A percentile compares a stretch with the other conserved stretches of the same genome.
Evolutionary conservation across 1,284 basidiomycete genomes (phyloP).

Genomic region (Stereum hirsutum): DNA sequence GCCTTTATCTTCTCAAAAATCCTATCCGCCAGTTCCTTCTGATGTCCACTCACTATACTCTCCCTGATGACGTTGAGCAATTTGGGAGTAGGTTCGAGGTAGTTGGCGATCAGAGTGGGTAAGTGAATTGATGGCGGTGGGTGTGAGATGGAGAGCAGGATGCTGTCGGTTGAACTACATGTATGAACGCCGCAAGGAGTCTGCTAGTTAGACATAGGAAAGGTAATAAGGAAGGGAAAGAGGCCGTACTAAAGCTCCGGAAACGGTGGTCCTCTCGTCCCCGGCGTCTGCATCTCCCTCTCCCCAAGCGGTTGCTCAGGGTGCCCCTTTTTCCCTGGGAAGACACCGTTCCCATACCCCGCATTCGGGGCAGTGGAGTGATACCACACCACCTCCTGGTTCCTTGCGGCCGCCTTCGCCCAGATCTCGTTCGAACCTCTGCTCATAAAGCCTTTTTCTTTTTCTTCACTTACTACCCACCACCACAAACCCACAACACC

Average conservation of each 20-base stretch:
- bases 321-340: constrained; percentile 4
- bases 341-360: neutral
- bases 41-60: constrained; percentile 18
- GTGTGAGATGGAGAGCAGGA: constrained; percentile 17
- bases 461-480: too few relatives aligned
- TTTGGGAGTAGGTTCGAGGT: constrained; percentile 20
- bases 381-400: constrained; percentile 4
- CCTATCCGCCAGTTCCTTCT: constrained; percentile 16
- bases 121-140: constrained; percentile 13
- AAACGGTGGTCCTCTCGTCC: constrained; percentile 9
- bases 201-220: neutral
- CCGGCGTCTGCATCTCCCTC: constrained; percentile 6
- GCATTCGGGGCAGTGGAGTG: neutral
- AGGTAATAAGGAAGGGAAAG: neutral
- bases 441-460: too few relatives aligned
- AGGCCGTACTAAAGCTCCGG: constrained; percentile 7
- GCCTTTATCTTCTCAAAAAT: constrained; percentile 22
- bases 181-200: neutral
- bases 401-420: constrained; percentile 16
- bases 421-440: constrained; percentile 38
- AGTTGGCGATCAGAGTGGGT: constrained; percentile 13
- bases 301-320: neutral
- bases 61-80: constrained; percentile 18
- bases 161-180: constrained; percentile 14
- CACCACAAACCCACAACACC: too few relatives aligned